Percentiles rank a stretch among this genome's conserved stretches.
phyloP scores from a whole-genome alignment of 2,329 filamentous ascomycete species.

The Penicillium hesseltinei region DNA sequence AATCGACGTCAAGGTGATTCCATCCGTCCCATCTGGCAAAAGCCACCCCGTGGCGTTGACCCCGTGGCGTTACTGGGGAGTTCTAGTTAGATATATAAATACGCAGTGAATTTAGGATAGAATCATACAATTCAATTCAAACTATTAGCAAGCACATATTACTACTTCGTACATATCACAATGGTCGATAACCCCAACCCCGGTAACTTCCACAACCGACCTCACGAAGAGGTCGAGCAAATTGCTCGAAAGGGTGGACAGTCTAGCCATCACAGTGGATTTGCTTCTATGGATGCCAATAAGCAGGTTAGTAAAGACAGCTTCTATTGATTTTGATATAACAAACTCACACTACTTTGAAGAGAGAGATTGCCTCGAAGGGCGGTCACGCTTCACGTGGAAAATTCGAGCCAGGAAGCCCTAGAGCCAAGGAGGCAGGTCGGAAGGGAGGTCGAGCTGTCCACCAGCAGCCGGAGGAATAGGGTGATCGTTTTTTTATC shows the following conservation, averaged over 20 bases:
- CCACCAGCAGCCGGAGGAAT: neutral
- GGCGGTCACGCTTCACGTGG: constrained; percentile 55
- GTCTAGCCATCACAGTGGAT: constrained; percentile 32
- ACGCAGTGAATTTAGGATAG: neutral
- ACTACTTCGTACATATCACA: neutral
- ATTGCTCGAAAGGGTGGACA: constrained; percentile 41
- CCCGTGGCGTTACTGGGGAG: neutral
- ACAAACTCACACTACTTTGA: neutral
- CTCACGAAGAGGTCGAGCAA: constrained; percentile 47
- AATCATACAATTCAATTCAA: neutral
- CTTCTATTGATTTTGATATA: neutral
- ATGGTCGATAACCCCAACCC: constrained; percentile 33
- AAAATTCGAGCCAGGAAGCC: constrained; percentile 55
- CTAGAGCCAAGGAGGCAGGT: constrained; percentile 55
- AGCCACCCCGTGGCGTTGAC: neutral
- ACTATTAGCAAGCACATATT: neutral
- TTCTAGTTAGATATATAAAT: neutral
- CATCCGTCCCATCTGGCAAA: neutral
- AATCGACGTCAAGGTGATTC: neutral
- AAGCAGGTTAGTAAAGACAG: constrained; percentile 27
- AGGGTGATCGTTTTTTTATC: neutral
- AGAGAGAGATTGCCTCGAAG: constrained; percentile 52
- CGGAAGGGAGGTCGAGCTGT: constrained; percentile 44
- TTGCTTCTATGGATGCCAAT: constrained; percentile 29
- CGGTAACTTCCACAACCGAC: constrained; percentile 43